Evolutionary conservation across 306 rosid genomes (phyloP).

Genomic region (Vicia sativa): DNA sequence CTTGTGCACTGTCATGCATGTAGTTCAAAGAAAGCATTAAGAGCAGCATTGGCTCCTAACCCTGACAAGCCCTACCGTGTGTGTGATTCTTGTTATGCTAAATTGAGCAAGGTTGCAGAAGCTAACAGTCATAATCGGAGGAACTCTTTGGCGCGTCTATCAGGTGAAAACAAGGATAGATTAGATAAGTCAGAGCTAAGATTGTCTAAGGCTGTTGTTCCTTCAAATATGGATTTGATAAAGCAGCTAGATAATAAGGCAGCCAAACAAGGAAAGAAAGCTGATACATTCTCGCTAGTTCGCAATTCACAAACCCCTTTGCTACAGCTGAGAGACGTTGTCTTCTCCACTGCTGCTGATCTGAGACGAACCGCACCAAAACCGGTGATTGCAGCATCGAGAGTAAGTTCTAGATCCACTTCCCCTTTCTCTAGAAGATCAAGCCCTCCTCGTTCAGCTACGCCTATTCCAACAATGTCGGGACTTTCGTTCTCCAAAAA

Average conservation of each 20-base stretch:
- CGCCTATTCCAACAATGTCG: constrained; percentile 87
- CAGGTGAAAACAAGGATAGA: constrained; percentile 96
- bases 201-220: constrained; percentile 66
- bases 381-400: constrained; percentile 74
- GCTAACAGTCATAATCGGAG: constrained; percentile 57
- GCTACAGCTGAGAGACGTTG: constrained; percentile 89
- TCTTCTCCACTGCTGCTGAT: constrained; percentile 73
- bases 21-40: constrained; percentile 86
- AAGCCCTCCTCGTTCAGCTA: constrained; percentile 96
- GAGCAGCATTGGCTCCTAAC: constrained; percentile 90
- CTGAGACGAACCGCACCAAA: constrained; percentile 74
- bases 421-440: constrained; percentile 93
- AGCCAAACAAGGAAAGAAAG: constrained; percentile 92
- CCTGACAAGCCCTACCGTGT: constrained; percentile 90
- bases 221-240: constrained; percentile 92
- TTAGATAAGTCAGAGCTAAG: constrained; percentile 79
- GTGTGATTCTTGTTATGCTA: constrained; percentile 85
- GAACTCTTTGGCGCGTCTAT: constrained; percentile 78
- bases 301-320: constrained; percentile 74
- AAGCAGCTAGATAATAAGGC: constrained; percentile 95
- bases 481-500: constrained; percentile 95
- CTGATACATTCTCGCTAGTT: constrained; percentile 79
- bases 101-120: constrained; percentile 86
- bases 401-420: constrained; percentile 81
- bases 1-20: constrained; percentile 99